Conservation (phyloP, 2,329 filamentous ascomycete species). For the Metarhizium album region DNA sequence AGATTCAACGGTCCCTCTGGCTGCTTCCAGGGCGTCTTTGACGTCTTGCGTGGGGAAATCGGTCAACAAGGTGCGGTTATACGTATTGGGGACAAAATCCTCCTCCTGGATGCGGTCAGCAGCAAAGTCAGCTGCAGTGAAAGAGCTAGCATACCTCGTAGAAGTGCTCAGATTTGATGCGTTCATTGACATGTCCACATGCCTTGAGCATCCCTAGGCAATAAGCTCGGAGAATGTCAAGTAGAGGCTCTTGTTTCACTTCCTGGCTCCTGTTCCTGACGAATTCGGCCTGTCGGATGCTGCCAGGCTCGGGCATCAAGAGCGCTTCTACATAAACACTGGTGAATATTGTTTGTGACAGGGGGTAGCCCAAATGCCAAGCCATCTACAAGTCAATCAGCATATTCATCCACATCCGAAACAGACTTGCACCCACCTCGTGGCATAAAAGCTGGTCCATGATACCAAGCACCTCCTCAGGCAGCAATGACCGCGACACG, state of each 20-base stretch:
- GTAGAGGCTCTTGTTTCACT: slow-evolving; percentile 33
- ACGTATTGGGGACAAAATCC: slow-evolving; percentile 90
- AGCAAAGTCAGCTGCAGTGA: background rate
- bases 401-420: background rate
- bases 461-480: slow-evolving; percentile 78
- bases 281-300: slow-evolving; percentile 57
- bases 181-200: slow-evolving; percentile 67
- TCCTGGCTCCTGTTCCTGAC: slow-evolving; percentile 22
- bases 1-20: slow-evolving; percentile 39
- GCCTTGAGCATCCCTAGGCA: slow-evolving; percentile 76
- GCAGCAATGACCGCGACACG: slow-evolving; percentile 53
- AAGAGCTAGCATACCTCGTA: slow-evolving; percentile 57
- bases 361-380: slow-evolving; percentile 91
- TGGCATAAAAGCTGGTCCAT: slow-evolving; percentile 88
- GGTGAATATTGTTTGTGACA: slow-evolving; percentile 90
- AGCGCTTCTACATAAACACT: slow-evolving; percentile 83
- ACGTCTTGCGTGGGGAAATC: slow-evolving; percentile 48
- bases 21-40: slow-evolving; percentile 40
- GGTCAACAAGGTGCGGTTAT: slow-evolving; percentile 66
- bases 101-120: slow-evolving; percentile 54
- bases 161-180: slow-evolving; percentile 73
- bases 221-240: slow-evolving; percentile 68
- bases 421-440: slow-evolving; percentile 46
- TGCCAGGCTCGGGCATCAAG: slow-evolving; percentile 56
- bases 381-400: slow-evolving; percentile 53